phyloP scores from a whole-genome alignment of 75 land plant species.

The Pinus albicaulis region DNA sequence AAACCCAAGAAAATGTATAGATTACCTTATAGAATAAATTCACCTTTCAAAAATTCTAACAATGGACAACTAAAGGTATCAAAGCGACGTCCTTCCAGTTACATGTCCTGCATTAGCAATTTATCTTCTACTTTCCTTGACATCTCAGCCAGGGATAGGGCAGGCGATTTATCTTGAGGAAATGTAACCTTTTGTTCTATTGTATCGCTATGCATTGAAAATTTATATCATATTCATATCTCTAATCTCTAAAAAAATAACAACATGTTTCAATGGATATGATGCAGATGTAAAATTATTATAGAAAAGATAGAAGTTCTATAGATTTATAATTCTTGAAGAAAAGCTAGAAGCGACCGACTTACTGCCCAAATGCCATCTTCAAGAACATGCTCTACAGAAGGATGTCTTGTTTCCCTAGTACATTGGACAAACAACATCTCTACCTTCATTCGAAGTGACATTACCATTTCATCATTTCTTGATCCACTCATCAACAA shows the following conservation, averaged over 20 bases:
- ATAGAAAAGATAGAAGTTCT: no score
- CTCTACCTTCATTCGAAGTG: conserved; percentile 86
- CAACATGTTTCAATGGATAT: no score
- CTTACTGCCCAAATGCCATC: conserved; percentile 94
- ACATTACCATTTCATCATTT: conserved; percentile 98
- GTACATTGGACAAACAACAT: conserved; percentile 96
- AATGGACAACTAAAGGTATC: conserved; percentile 35
- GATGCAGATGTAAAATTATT: no score
- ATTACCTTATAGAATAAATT: conserved; percentile 14
- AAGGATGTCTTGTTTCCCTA: conserved; percentile 93
- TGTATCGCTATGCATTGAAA: no score
- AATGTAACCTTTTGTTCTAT: conserved; percentile 85
- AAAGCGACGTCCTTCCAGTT: conserved; percentile 45
- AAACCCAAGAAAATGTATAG: conserved; percentile 38
- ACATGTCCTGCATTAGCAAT: conserved; percentile 37
- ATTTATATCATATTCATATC: no score
- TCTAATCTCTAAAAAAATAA: no score
- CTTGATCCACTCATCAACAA: conserved; percentile 95
- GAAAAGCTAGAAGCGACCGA: conserved; percentile 61
- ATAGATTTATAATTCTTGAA: conserved; percentile 9
- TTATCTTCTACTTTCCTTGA: conserved; percentile 18
- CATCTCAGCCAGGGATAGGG: conserved; percentile 47
- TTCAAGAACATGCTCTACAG: conserved; percentile 82
- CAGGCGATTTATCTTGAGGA: conserved; percentile 29
- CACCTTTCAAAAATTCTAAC: conserved; percentile 29